Conservation (phyloP, 495 filamentous ascomycete species). For the Talaromyces thailandensis region DNA sequence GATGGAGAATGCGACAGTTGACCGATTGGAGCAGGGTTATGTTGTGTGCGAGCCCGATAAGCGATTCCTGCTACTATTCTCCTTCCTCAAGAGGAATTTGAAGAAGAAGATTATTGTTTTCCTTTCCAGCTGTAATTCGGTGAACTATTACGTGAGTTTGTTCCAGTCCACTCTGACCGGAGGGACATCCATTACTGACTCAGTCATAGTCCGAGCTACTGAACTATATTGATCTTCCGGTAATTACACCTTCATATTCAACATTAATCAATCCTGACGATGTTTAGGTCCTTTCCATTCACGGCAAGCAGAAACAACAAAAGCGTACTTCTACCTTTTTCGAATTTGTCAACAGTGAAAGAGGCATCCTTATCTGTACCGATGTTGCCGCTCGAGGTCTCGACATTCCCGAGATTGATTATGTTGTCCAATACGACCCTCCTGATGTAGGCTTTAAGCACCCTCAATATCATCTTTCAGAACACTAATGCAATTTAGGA, state of each 20-base stretch:
- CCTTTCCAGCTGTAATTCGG: constrained; percentile 86
- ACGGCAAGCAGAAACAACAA: constrained; percentile 96
- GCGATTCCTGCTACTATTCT: constrained; percentile 89
- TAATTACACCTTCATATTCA: constrained; percentile 60
- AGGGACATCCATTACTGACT: constrained; percentile 7
- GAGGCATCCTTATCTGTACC: constrained; percentile 88
- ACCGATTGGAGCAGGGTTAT: constrained; percentile 90
- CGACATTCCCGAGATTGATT: constrained; percentile 50
- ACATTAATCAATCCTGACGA: constrained; percentile 93
- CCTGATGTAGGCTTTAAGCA: constrained; percentile 5
- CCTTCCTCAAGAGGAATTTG: constrained; percentile 83
- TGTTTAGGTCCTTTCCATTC: constrained; percentile 54
- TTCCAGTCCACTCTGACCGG: not conserved
- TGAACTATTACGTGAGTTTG: constrained; percentile 66
- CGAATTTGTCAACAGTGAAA: constrained; percentile 90
- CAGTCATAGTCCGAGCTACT: constrained; percentile 57
- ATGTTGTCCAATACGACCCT: constrained; percentile 2
- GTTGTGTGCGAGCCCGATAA: constrained; percentile 88
- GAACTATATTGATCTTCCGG: constrained; percentile 89
- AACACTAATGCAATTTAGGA: constrained; percentile 84
- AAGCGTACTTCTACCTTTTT: constrained; percentile 97
- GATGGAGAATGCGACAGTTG: constrained; percentile 78
- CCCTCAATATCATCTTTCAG: constrained; percentile 77
- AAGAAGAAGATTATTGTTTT: constrained; percentile 98
- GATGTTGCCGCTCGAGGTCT: constrained; percentile 92